Base-by-base conservation (phyloP, 2,329 filamentous ascomycete species). In the Sclerotinia spermophila region DNA sequence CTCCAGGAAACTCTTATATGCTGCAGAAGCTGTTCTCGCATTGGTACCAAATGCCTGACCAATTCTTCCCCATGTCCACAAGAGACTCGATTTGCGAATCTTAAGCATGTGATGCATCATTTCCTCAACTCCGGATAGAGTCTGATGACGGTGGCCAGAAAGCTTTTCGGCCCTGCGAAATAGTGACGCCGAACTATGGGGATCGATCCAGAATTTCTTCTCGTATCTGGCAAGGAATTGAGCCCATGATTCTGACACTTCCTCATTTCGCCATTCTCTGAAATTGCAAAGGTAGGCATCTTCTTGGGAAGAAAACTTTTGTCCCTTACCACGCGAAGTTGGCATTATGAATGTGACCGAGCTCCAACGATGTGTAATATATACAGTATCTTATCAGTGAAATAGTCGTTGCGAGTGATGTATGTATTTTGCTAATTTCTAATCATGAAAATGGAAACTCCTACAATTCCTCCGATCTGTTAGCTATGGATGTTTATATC, bases 11-110 rank as follows among this genome's bases (percentile, higher is more conserved):
- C 1, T 21, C 51, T 66, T 40, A 40, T 66, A 66, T 66, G 62
- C 62, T 24, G 10, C n/a, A 30, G 33, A 53, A 33, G 33, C 62
- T 30, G 45, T 53, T 15, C 35, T 30, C 5, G 45, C 33, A 30
- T 53, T 66, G 8, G 62, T 66, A 53, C 33, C 45, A 66, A 66
- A 66, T 15, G 45, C 62, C n/a, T 66, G 45, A 19, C 24, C 62
- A 13, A 66, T 66, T 40, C 33, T 40, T 40, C 45, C 45, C 62
- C 62, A 66, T 40, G 33, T 53, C 45, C 62, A 66, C 5, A n/a
- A 30, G 17, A 53, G 24, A 35, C 62, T 66, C 21, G 62, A 66
- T 66, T 30, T 53, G 33, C 33, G 62, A 3, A 53, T 55, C 10
- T 38, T 53, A 24, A 53, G 35, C 62, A 66, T 53, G 15, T 66